Conservation (phyloP, 139 green algal genomes). For the Chlorella sp. region DNA sequence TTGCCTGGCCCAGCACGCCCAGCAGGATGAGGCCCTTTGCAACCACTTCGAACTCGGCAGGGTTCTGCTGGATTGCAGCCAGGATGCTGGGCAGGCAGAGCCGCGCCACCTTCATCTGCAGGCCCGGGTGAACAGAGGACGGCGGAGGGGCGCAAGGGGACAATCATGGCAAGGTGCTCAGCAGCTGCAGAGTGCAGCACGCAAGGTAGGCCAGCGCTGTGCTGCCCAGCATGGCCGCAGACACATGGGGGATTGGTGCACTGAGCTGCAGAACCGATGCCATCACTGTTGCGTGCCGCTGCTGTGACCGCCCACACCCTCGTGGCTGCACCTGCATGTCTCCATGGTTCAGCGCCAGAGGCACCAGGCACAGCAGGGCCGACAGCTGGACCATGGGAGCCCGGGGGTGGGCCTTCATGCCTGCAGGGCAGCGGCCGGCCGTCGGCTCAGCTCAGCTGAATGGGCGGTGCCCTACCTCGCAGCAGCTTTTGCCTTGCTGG, state of each 20-base stretch:
- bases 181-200: too few relatives aligned
- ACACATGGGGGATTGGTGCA: background rate
- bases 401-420: slow-evolving; percentile 45
- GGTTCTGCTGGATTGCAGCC: slow-evolving; percentile 48
- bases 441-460: too few relatives aligned
- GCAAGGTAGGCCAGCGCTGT: background rate
- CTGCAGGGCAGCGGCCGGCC: too few relatives aligned
- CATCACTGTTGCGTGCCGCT: too few relatives aligned
- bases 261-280: background rate
- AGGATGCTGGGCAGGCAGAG: slow-evolving; percentile 45
- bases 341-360: slow-evolving; percentile 62
- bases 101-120: slow-evolving; percentile 9
- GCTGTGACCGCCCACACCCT: too few relatives aligned
- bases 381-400: slow-evolving; percentile 70
- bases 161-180: too few relatives aligned
- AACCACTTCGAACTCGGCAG: slow-evolving; percentile 58
- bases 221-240: background rate
- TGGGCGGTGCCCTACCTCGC: too few relatives aligned
- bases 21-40: slow-evolving; percentile 69
- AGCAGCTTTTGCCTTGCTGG: too few relatives aligned
- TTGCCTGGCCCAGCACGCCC: slow-evolving; percentile 65
- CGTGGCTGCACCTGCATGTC: slow-evolving; percentile 59
- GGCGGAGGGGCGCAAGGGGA: too few relatives aligned
- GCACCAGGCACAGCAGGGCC: slow-evolving; percentile 69
- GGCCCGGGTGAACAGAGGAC: too few relatives aligned